Evolutionary conservation across 1,139 yeast genomes (phyloP).

Genomic region (Taphrina betulina): DNA sequence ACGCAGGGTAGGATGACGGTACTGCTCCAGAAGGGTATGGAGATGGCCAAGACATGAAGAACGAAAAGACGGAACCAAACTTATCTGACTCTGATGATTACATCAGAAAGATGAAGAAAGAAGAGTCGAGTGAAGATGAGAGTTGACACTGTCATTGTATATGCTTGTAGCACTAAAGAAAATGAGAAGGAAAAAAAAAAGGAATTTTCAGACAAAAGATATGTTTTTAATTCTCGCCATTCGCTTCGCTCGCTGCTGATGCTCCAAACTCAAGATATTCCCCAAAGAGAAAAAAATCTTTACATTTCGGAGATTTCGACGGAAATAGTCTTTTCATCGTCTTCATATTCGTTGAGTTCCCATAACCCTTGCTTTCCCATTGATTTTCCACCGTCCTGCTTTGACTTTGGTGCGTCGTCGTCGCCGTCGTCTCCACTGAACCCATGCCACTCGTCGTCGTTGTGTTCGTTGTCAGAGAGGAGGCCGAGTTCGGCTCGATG

Average conservation of each 20-base stretch:
- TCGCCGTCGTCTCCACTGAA: conserved; percentile 39
- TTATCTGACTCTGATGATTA: conserved; percentile 5
- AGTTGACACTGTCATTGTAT: too few relatives aligned
- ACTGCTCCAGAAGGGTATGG: conserved; percentile 21
- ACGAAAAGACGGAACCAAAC: conserved; percentile 4
- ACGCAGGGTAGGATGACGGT: conserved; percentile 11
- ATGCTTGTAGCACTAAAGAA: too few relatives aligned
- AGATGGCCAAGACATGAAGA: conserved; percentile 2
- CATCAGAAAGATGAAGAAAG: not conserved
- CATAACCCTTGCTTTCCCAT: conserved; percentile 5
- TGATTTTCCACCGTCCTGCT: not conserved
- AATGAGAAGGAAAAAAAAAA: too few relatives aligned
- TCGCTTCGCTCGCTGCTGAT: too few relatives aligned
- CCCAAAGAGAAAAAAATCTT: too few relatives aligned
- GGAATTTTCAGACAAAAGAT: too few relatives aligned
- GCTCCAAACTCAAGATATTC: too few relatives aligned
- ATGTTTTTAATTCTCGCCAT: too few relatives aligned
- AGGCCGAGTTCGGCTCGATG: conserved; percentile 46
- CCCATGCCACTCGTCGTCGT: conserved; percentile 45
- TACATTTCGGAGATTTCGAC: conserved; percentile 25
- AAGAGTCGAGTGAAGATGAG: not conserved
- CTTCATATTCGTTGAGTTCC: conserved; percentile 31
- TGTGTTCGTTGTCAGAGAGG: conserved; percentile 41
- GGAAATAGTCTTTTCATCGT: conserved; percentile 33
- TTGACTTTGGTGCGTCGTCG: not conserved